Conservation (phyloP, 345 rosid species). For the Aegle marmelos region DNA sequence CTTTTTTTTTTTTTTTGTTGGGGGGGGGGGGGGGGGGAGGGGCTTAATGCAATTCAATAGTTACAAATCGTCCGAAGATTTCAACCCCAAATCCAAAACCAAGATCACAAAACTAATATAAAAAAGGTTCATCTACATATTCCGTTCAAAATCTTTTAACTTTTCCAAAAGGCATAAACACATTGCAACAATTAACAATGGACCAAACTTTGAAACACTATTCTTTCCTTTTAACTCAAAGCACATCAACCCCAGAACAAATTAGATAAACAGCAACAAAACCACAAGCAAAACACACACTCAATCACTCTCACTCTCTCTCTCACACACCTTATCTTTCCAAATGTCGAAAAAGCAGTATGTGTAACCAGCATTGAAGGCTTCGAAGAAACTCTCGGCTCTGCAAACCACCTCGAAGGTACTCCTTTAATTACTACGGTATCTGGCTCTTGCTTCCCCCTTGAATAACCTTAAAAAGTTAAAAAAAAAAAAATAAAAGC, state of each 20-base stretch:
- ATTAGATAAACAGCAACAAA: conserved; percentile 6
- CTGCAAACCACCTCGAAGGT: conserved; percentile 95
- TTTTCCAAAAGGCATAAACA: background rate
- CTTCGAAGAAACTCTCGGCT: conserved; percentile 91
- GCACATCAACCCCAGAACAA: background rate
- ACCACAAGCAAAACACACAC: background rate
- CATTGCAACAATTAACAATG: background rate
- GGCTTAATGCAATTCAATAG: background rate
- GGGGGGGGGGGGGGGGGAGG: background rate
- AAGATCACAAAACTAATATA: background rate
- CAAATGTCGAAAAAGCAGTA: conserved; percentile 78
- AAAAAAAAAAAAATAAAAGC: background rate
- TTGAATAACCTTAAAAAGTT: conserved; percentile 44
- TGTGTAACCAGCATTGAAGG: conserved; percentile 91
- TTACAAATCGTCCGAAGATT: background rate
- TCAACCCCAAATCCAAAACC: background rate
- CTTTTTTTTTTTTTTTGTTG: too few species aligned
- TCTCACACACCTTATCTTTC: conserved; percentile 62
- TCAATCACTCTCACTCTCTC: background rate
- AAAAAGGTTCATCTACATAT: background rate
- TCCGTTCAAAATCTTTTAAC: background rate
- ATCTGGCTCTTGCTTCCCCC: conserved; percentile 69
- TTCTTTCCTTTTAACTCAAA: background rate
- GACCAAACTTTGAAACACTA: background rate
- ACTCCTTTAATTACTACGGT: conserved; percentile 68